Conservation (phyloP, 1,139 yeast species). For the Kurtzmaniella quercitrusa region DNA sequence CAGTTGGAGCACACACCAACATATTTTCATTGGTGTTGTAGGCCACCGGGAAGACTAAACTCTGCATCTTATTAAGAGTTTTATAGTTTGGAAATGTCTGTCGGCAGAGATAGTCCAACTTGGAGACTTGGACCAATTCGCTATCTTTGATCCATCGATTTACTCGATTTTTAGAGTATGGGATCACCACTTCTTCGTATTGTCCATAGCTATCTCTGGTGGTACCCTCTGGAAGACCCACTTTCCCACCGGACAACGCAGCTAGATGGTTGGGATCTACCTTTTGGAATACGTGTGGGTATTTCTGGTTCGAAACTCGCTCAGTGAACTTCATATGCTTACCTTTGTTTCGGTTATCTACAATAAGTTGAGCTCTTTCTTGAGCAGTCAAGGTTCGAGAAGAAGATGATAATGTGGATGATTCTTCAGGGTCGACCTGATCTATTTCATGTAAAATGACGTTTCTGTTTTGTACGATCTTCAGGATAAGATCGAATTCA, state of each 20-base stretch:
- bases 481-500: slow-evolving; percentile 72
- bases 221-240: slow-evolving; percentile 78
- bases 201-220: slow-evolving; percentile 57
- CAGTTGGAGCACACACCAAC: slow-evolving; percentile 98
- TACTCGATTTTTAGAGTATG: slow-evolving; percentile 55
- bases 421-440: slow-evolving; percentile 5
- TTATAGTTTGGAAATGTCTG: slow-evolving; percentile 82
- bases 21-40: slow-evolving; percentile 91
- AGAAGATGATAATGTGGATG: slow-evolving; percentile 5
- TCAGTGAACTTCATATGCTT: not conserved
- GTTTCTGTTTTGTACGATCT: slow-evolving; percentile 51
- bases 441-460: slow-evolving; percentile 15
- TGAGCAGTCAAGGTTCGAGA: slow-evolving; percentile 42
- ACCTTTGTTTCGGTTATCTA: slow-evolving; percentile 31
- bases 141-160: slow-evolving; percentile 49
- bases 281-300: slow-evolving; percentile 84
- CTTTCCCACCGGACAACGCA: slow-evolving; percentile 77
- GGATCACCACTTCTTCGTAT: slow-evolving; percentile 82
- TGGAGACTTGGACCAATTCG: slow-evolving; percentile 52
- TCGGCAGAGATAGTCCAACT: slow-evolving; percentile 72
- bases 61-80: slow-evolving; percentile 82
- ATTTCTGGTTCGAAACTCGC: slow-evolving; percentile 38
- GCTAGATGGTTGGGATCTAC: slow-evolving; percentile 58
- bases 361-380: slow-evolving; percentile 54
- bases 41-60: slow-evolving; percentile 87